Evolutionary conservation across 768 basidiomycete species (phyloP), one percentile per base, ranked within the genome.

Genomic region (Holtermanniella nyarrowii): DNA sequence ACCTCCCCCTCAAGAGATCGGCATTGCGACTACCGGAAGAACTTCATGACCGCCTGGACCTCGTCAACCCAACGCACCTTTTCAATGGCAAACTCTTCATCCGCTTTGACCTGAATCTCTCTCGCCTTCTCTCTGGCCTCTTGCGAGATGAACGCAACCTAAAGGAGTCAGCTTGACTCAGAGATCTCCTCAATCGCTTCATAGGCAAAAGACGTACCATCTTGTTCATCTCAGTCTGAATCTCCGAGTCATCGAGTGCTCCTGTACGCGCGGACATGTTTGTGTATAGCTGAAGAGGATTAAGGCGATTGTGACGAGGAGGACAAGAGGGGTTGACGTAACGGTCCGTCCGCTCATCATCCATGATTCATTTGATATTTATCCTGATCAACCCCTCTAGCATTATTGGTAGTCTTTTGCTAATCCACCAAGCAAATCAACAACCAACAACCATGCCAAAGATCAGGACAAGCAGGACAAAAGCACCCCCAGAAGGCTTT

Each of bases 121-220:
- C 95, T 78, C 0, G 89, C 91, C 75, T 99, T 99, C 77, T 99
- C 93, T 58, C 87, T 73, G 3, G 93, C 93, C 74, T 99, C 95
- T 69, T 97, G 95, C 74, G 88, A 93, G 79, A 97, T 97, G 78
- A 96, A 96, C 48, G 88, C 84, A 44, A 93, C 88, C 91, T 93
- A 70, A 26, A 3, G 40, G 5, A 42, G 41, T 5, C 5, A 25
- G 7, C 21, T 21, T 11, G 26, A 27, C 39, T 42, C 12, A 27
- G 20, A 37, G 26, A 18, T 27, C 4, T 50, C 37, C 26, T 16
- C 23, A 41, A 54, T 53, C 37, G 41, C 37, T 23, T 27, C 40
- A 40, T 57, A 39, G 26, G 27, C 48, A 41, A 46, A 44, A 39
- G 13, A 70, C 78, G 49, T 50, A 90, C 93, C 93, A 97, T 96